Percentiles rank a stretch among this genome's conserved stretches.
Evolutionary conservation across 2,329 filamentous ascomycete species (phyloP).

Genomic region (Zymoseptoria crescenta): DNA sequence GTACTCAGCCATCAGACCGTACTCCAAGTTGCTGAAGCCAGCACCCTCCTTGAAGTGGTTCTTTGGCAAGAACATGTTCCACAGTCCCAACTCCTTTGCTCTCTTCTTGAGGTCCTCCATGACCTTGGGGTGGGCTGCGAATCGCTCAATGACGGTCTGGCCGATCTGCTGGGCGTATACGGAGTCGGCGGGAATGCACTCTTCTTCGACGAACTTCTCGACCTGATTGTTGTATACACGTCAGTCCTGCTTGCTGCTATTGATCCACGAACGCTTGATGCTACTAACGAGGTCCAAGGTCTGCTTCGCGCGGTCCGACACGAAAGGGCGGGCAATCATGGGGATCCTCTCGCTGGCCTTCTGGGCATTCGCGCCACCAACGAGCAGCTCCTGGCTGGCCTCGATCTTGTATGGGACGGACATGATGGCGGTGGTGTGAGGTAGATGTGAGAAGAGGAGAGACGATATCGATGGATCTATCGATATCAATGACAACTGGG

Average conservation of each 20-base stretch:
- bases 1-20: slow-evolving; percentile 95
- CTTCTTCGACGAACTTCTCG: slow-evolving; percentile 93
- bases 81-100: slow-evolving; percentile 75
- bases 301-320: slow-evolving; percentile 78
- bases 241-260: slow-evolving; percentile 3
- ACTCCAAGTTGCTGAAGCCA: slow-evolving; percentile 91
- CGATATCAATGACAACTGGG: slow-evolving; percentile 1
- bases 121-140: slow-evolving; percentile 69
- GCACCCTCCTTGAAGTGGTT: slow-evolving; percentile 93
- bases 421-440: slow-evolving; percentile 18
- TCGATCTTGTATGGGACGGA: slow-evolving; percentile 32
- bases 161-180: slow-evolving; percentile 75
- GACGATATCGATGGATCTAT: background rate
- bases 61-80: slow-evolving; percentile 97
- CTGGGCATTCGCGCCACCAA: slow-evolving; percentile 21
- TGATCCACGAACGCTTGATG: background rate
- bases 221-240: slow-evolving; percentile 34
- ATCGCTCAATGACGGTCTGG: slow-evolving; percentile 59
- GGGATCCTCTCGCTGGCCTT: slow-evolving; percentile 51
- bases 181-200: slow-evolving; percentile 68
- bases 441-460: background rate
- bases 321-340: slow-evolving; percentile 51
- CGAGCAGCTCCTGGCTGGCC: slow-evolving; percentile 26
- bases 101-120: slow-evolving; percentile 85
- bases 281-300: slow-evolving; percentile 58